phyloP scores from a whole-genome alignment of 2,329 filamentous ascomycete species.

The Pestalotiopsis fici region DNA sequence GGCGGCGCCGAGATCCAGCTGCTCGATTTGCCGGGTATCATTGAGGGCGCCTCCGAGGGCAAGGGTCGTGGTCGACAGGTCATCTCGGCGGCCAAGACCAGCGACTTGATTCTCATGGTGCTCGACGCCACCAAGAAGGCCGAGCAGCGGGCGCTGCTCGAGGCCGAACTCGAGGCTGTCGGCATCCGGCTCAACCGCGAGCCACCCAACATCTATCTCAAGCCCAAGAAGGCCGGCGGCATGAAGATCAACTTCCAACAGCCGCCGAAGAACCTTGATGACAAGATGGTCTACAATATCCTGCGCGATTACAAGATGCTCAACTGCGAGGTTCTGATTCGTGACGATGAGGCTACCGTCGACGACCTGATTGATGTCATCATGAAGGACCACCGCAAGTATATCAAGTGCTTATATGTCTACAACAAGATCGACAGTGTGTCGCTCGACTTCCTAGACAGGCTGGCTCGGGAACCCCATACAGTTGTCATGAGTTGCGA shows the following conservation, averaged over 20 bases:
- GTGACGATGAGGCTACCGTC: conserved; percentile 92
- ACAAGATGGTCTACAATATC: conserved; percentile 98
- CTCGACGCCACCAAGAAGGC: conserved; percentile 95
- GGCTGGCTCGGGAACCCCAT: conserved; percentile 86
- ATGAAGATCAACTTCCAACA: conserved; percentile 98
- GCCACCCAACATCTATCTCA: conserved; percentile 96
- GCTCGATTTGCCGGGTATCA: conserved; percentile 95
- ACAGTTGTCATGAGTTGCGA: conserved; percentile 98
- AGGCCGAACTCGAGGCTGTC: conserved; percentile 91
- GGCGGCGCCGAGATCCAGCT: conserved; percentile 98
- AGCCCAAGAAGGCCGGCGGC: conserved; percentile 91
- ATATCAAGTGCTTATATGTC: conserved; percentile 92
- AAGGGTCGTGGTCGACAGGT: conserved; percentile 96
- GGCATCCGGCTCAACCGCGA: conserved; percentile 91
- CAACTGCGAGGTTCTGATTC: conserved; percentile 93
- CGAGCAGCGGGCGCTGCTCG: conserved; percentile 85
- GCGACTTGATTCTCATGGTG: conserved; percentile 95
- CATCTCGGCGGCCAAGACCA: conserved; percentile 97
- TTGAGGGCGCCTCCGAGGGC: conserved; percentile 92
- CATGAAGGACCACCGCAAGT: conserved; percentile 98
- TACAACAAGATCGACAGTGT: conserved; percentile 99
- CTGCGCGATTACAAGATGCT: conserved; percentile 98
- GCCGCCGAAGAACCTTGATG: conserved; percentile 88
- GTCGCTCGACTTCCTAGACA: conserved; percentile 89
- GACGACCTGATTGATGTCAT: conserved; percentile 99